Percentiles rank a stretch among this genome's conserved stretches.
Evolutionary conservation across 306 rosid species (phyloP).

Genomic region (Dalbergia cultrata): DNA sequence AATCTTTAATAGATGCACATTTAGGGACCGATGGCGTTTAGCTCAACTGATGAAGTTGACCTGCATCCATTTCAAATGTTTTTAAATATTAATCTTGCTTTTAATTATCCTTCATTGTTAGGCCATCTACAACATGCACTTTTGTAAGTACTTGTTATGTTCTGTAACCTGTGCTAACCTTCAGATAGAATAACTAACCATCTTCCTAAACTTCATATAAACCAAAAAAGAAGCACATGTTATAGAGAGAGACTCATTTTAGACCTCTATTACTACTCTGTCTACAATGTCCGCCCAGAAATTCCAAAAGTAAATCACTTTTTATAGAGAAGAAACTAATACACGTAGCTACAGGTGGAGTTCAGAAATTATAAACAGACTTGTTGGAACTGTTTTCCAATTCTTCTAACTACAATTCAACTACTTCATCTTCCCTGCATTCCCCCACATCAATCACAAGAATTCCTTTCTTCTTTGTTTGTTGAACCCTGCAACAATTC

Average conservation of each 20-base stretch:
- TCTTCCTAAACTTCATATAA: background rate
- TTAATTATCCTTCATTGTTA: too few species aligned
- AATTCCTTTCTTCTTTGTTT: conserved; percentile 49
- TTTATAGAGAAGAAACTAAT: background rate
- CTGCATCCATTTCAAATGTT: background rate
- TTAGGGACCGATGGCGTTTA: too few species aligned
- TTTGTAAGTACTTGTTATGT: too few species aligned
- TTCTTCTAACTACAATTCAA: conserved; percentile 46
- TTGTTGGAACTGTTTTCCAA: background rate
- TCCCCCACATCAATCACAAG: conserved; percentile 66
- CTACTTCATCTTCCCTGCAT: conserved; percentile 66
- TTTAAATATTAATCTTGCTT: too few species aligned
- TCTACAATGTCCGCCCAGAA: conserved; percentile 23
- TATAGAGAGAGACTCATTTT: conserved; percentile 7
- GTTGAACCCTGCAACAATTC: conserved; percentile 68
- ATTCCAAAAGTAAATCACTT: background rate
- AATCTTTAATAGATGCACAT: too few species aligned
- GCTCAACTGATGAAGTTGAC: background rate
- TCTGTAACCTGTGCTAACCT: too few species aligned
- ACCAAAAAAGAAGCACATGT: background rate
- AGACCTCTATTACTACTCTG: conserved; percentile 24
- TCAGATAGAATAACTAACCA: background rate
- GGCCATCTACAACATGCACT: too few species aligned
- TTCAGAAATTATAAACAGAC: conserved; percentile 23
- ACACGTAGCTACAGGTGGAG: conserved; percentile 3